Base-by-base conservation (phyloP, 2,329 filamentous ascomycete genomes). In the Scortechinia acanthostroma region DNA sequence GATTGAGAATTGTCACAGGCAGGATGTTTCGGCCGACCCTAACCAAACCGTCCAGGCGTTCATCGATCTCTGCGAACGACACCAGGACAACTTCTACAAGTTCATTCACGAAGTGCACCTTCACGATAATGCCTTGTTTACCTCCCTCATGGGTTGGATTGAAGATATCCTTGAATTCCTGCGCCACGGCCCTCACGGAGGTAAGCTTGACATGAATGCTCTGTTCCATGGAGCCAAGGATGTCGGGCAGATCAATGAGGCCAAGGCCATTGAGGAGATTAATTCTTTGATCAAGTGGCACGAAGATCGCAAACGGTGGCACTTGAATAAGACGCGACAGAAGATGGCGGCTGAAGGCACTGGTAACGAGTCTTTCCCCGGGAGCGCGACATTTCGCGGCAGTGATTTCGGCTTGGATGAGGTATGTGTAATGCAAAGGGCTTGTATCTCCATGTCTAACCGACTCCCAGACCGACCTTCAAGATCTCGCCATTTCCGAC, bases 41-140 rank as follows among this genome's bases (percentile, higher is more conserved):
- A 98, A 98, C 61, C 91, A 96, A 69, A 98, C 93, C 0, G 93
- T 98, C 1, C 93, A 98, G 61, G 86, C 90, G 15, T 98, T 98
- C 58, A 98, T 98, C 57, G 93, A 98, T 58, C 76, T 98, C 19
- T 98, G 93, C 63, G 86, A 88, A 52, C 81, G 93, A 37, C 93
- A 98, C 61, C 89, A 98, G 64, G 82, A 94, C 60, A 95, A 95
- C 65, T 91, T 98, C 60, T 98, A 97, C 76, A 97, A 95, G 62
- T 98, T 98, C 61, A 86, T 98, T 3, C 93, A 98, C 62, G 93
- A 98, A 65, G 91, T 98, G 1, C 93, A 98, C 59, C 83, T 88
- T 4, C 91, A 98, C 56, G 93, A 98, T 61, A 95, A 98, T 51
- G 93, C 93, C 1, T 77, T 98, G 1, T 98, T 98, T 55, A 91